Base-by-base conservation (phyloP, 164 flowering plant genomes). In the Chloranthus sessilifolius region DNA sequence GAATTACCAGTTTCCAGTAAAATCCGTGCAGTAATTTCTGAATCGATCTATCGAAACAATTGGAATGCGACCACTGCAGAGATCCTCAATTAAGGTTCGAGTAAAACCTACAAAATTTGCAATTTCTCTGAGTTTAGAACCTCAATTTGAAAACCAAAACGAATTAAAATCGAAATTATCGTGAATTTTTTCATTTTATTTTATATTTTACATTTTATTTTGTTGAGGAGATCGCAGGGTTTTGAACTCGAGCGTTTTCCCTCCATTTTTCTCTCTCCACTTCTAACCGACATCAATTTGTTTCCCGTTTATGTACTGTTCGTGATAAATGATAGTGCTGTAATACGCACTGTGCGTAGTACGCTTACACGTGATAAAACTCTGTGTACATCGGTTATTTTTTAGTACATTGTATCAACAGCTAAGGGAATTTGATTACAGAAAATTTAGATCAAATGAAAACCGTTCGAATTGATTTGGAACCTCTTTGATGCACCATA, bases 11-110 rank as follows among this genome's bases (percentile, higher is more conserved):
- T 64, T 68, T 55, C 71, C 76, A 45, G 71, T 48, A 8, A 71
- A 30, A 39, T 75, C 67, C 0, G 74, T 23, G 71, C 95, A 87
- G 63, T 81, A 78, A 55, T 59, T 81, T 24, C 74, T 62, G 68
- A 70, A 83, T 3, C 75, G 75, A 55, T 75, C 67, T 37, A 87
- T 66, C 12, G 17, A n/a, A 31, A 80, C 42, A 19, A 43, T 26
- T 12, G 83, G 88, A 34, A 71, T 70, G 43, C 71, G 68, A 50
- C 76, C 78, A 7, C 53, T 43, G 62, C 69, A 53, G 37, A 87
- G 62, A 72, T 75, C 79, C n/a, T 59, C 64, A n/a, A 87, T 40
- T 8, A 87, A 47, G 29, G 71, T 75, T 43, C 72, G 60, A 28
- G 83, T 76, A 7, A 83, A 59, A 27, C 61, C 95, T 87, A 75